Base-by-base conservation (phyloP, 1,284 basidiomycete species). In the Ustilago tritici region DNA sequence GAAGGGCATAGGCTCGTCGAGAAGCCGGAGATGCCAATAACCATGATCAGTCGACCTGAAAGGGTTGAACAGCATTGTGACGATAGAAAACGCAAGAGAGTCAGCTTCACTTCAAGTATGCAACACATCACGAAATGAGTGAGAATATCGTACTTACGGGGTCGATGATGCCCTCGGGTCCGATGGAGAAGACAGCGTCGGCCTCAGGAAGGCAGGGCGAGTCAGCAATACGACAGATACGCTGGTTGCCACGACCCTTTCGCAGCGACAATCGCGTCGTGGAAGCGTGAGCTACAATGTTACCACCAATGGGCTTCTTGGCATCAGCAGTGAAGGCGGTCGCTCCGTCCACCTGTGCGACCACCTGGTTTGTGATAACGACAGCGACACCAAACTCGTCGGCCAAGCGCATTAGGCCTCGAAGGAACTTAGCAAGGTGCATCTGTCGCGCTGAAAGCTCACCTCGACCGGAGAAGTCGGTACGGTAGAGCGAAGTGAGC, bases 341-440 rank as follows among this genome's bases (percentile, higher is more conserved):
- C 12, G 80, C 82, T 38, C 80, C 82, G 65, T 99, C 97, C 1
- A 97, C 96, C 78, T 92, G 95, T 17, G 97, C 98, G 89, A 99
- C 98, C 70, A 99, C 97, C 87, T 99, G 97, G 86, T 99, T 99
- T 6, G 95, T 95, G 60, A 98, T 92, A 4, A 99, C 95, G 17
- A 99, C 96, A 0, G 96, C 96, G 34, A 99, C 94, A 36, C 96
- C 97, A 83, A 95, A 99, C 90, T 99, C 97, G 84, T 99, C 96
- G 4, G 96, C 97, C 52, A 99, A 88, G 50, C 97, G 90, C 88
- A 97, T 93, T 50, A 99, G 89, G 2, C 92, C 95, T 62, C 97
- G 91, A 58, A 99, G 87, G 89, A 98, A 99, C 86, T 95, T 98
- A 50, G 95, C 97, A n/a, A 99, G 89, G 86, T 99, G 97, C 72